These are phyloP conservation scores for Neopestalotiopsis sp. DNA, from an alignment of 2,329 filamentous ascomycete species.

Conservation along the genomic window DNA sequence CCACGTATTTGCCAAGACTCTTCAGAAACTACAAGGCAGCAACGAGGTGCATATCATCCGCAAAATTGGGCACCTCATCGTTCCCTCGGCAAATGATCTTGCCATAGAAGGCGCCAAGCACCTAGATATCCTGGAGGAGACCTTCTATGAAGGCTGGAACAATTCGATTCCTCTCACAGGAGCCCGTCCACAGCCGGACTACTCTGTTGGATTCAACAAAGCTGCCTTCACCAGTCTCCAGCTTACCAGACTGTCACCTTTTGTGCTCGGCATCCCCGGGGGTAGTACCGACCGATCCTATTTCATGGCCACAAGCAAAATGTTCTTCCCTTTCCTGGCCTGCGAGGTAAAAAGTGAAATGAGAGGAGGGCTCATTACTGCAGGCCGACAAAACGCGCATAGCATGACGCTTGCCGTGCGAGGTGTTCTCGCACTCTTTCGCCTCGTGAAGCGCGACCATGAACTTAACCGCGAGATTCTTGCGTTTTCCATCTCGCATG, in stretches of 20 bases:
- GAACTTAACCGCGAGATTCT: neutral
- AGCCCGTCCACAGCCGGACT: constrained; percentile 47
- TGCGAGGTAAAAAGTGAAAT: constrained; percentile 51
- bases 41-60: neutral
- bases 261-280: constrained; percentile 30
- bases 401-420: constrained; percentile 47
- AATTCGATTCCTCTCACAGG: constrained; percentile 43
- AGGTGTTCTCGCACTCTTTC: constrained; percentile 45
- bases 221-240: constrained; percentile 49
- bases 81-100: neutral
- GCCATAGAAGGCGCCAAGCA: neutral
- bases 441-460: constrained; percentile 34
- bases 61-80: neutral
- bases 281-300: constrained; percentile 45
- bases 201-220: constrained; percentile 46
- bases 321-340: constrained; percentile 56
- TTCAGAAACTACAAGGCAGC: neutral
- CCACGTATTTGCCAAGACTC: neutral
- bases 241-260: constrained; percentile 18
- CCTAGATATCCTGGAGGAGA: constrained; percentile 39
- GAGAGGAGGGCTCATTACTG: constrained; percentile 41
- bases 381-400: constrained; percentile 46
- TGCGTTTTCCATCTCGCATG: neutral
- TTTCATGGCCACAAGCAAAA: constrained; percentile 51
- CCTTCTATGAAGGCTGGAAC: constrained; percentile 48